Conservation (phyloP, 148 eudicot genomes). For the Cornus kousa region DNA sequence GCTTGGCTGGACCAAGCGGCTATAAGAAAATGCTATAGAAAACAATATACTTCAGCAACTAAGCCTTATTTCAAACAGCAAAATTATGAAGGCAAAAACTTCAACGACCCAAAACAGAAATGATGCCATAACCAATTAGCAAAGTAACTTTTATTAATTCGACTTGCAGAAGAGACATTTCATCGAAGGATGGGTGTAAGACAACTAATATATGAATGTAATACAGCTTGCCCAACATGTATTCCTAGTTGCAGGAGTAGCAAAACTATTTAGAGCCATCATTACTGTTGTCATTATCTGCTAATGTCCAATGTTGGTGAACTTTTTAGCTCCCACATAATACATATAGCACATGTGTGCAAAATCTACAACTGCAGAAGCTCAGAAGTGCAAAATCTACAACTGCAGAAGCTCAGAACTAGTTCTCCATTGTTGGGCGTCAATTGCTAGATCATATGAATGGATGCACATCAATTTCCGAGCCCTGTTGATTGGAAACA, state of each 20-base stretch:
- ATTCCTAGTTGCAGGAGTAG: neutral
- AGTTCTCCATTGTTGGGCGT: neutral
- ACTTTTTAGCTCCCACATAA: neutral
- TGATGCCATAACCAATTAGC: neutral
- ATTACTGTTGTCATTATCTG: too few species aligned
- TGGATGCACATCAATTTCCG: neutral
- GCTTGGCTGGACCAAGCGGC: too few species aligned
- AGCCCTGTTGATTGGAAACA: neutral
- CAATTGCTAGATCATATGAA: too few species aligned
- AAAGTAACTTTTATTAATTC: neutral
- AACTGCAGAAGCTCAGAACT: neutral
- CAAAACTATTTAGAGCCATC: too few species aligned
- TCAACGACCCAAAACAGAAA: neutral
- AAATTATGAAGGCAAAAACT: too few species aligned
- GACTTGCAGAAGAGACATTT: neutral
- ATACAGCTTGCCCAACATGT: neutral
- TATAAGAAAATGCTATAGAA: too few species aligned
- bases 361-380: neutral
- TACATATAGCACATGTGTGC: too few species aligned
- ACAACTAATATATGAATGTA: neutral
- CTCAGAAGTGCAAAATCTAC: neutral
- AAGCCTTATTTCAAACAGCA: neutral
- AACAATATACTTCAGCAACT: neutral
- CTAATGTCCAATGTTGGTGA: too few species aligned
- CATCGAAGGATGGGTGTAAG: neutral